Evolutionary conservation across 331 rosid species (phyloP), one percentile per base, ranked within the genome.

Genomic region (Quercus phellos): DNA sequence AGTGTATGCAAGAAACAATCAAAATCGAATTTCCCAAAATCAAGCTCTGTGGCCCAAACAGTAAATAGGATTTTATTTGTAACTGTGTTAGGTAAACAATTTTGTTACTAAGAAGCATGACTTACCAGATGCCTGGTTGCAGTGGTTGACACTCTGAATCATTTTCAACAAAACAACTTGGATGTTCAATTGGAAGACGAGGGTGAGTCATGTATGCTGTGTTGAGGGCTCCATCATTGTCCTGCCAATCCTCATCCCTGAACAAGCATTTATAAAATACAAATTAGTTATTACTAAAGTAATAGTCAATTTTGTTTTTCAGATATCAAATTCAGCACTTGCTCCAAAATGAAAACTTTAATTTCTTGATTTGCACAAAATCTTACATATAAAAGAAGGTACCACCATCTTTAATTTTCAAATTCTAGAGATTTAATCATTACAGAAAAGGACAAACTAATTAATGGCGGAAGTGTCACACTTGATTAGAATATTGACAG

Each of bases 191-290:
- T 1, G 99, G 99, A 22, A 92, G 75, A 50, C 85, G 90, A 68
- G 99, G 99, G 88, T 85, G 88, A 67, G 98, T 95, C 99, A 95
- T 95, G 50, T 96, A 95, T 77, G 91, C 89, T 58, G 97, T 92
- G 87, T 95, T 95, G 4, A 95, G 86, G 8, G 99, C 99, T 76
- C 99, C 99, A 76, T 95, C 99, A 84, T 95, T 95, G 83, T 90
- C 97, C 73, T 85, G 90, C 98, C 99, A 95, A 78, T 92, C 98
- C 87, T 91, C 98, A 82, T 95, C 99, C 85, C 98, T 94, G 86
- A 85, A 87, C 56, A 74, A 4, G 35, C 74, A 77, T 68, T 67
- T 19, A 69, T 68, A 76, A 14, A 66, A 66, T 26, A 34, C 22
- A 27, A 14, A 14, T 13, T 26, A 9, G 30, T 27, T 29, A 4